A percentile compares a stretch with the other conserved stretches of the same genome.
Evolutionary conservation across 441 rosid species (phyloP).

Genomic region (Kokia cookei): DNA sequence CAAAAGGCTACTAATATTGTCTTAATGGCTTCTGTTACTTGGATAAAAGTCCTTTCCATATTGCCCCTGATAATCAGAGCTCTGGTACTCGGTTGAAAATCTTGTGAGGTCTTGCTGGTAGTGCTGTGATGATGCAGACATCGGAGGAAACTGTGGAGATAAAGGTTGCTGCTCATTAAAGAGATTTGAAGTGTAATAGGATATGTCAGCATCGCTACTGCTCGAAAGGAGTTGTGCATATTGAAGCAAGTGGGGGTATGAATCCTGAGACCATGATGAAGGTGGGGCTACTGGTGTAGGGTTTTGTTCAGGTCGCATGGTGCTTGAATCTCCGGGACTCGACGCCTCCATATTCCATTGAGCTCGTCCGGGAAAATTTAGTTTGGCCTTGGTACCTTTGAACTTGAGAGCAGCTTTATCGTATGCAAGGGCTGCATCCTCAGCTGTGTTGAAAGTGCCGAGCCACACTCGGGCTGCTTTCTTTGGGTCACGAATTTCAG

Average conservation of each 20-base stretch:
- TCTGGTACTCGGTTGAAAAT: constrained; percentile 19
- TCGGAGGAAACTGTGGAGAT: constrained; percentile 28
- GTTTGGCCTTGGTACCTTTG: constrained; percentile 76
- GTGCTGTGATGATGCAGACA: constrained; percentile 17
- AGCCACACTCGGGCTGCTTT: constrained; percentile 98
- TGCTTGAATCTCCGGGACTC: neutral
- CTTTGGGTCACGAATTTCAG: constrained; percentile 91
- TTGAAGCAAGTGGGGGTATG: constrained; percentile 56
- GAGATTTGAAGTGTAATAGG: constrained; percentile 53
- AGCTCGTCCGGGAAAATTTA: constrained; percentile 74
- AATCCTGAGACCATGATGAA: constrained; percentile 27
- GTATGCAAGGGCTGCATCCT: constrained; percentile 87
- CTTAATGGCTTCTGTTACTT: neutral
- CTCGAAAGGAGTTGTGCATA: constrained; percentile 80
- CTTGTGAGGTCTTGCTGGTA: constrained; percentile 21
- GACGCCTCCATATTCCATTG: constrained; percentile 41
- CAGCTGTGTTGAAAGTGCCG: constrained; percentile 92
- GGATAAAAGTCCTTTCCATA: constrained; percentile 2
- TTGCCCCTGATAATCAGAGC: constrained; percentile 8
- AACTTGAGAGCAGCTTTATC: constrained; percentile 73
- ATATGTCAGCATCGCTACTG: constrained; percentile 50
- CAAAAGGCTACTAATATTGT: neutral
- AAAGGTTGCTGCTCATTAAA: constrained; percentile 27
- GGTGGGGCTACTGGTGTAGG: constrained; percentile 20
- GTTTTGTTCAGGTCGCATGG: constrained; percentile 11